phyloP scores from a whole-genome alignment of 331 rosid species.

The Spiraea crenata region DNA sequence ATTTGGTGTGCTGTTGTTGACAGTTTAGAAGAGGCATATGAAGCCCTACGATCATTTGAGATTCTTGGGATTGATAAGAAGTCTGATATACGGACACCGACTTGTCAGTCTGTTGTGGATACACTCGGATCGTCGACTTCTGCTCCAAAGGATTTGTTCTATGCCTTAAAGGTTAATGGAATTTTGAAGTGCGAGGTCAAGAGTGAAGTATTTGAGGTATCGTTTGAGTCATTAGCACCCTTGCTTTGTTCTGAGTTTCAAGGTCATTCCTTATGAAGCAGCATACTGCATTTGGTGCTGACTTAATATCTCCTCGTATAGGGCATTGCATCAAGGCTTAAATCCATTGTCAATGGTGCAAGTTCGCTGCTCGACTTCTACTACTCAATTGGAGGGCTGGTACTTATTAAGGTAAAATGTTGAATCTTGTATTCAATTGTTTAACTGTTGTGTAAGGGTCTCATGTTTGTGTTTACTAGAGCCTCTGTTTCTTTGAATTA shows the following conservation, averaged over 20 bases:
- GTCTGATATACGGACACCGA: conserved; percentile 37
- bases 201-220: conserved; percentile 59
- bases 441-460: neutral
- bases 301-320: conserved; percentile 32
- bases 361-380: conserved; percentile 69
- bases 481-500: neutral
- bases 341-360: conserved; percentile 56
- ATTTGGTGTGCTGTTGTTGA: conserved; percentile 15
- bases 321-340: conserved; percentile 59
- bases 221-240: conserved; percentile 5
- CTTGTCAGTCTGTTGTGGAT: conserved; percentile 64
- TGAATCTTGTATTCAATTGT: neutral
- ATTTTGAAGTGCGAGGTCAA: conserved; percentile 61
- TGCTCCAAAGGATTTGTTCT: conserved; percentile 58
- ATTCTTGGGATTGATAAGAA: conserved; percentile 63
- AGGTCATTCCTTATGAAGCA: conserved; percentile 17
- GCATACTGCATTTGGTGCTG: conserved; percentile 23
- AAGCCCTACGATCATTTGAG: conserved; percentile 68
- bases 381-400: conserved; percentile 71
- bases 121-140: conserved; percentile 55
- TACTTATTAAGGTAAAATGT: conserved; percentile 64
- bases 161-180: conserved; percentile 66
- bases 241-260: conserved; percentile 22
- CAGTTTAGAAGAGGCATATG: conserved; percentile 84
- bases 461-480: neutral